These are phyloP conservation scores for Termitomyces sp. DNA, from an alignment of 768 basidiomycete species.

Conservation along the genomic window DNA sequence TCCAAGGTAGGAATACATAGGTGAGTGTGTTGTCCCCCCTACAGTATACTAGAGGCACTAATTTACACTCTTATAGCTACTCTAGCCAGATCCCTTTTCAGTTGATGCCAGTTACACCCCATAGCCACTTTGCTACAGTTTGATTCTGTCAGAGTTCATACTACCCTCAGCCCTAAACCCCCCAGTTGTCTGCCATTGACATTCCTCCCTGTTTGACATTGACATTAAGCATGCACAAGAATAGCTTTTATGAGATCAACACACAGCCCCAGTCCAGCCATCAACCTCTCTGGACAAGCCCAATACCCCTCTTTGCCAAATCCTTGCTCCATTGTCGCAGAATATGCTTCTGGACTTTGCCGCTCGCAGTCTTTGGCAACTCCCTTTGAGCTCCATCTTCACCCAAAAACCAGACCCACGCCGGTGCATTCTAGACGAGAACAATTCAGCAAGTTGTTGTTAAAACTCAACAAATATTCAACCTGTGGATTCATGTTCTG, in stretches of 20 bases:
- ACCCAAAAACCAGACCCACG: slow-evolving; percentile 80
- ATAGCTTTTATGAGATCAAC: background rate
- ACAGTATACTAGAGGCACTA: too few relatives aligned
- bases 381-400: slow-evolving; percentile 54
- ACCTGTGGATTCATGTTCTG: slow-evolving; percentile 78
- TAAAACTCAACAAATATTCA: slow-evolving; percentile 8
- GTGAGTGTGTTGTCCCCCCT: too few relatives aligned
- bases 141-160: too few relatives aligned
- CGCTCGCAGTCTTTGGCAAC: slow-evolving; percentile 81
- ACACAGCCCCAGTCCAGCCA: background rate
- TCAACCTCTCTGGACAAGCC: slow-evolving; percentile 18
- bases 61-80: too few relatives aligned
- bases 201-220: too few relatives aligned
- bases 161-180: too few relatives aligned
- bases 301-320: slow-evolving; percentile 40
- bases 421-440: slow-evolving; percentile 57
- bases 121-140: too few relatives aligned
- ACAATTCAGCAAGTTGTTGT: background rate
- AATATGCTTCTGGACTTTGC: slow-evolving; percentile 82
- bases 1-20: too few relatives aligned
- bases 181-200: too few relatives aligned
- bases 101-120: too few relatives aligned
- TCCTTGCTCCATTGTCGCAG: slow-evolving; percentile 64
- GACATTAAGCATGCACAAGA: too few relatives aligned
- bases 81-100: too few relatives aligned